Evolutionary conservation across 768 basidiomycete species (phyloP).

Genomic region (Ramaria rubella): DNA sequence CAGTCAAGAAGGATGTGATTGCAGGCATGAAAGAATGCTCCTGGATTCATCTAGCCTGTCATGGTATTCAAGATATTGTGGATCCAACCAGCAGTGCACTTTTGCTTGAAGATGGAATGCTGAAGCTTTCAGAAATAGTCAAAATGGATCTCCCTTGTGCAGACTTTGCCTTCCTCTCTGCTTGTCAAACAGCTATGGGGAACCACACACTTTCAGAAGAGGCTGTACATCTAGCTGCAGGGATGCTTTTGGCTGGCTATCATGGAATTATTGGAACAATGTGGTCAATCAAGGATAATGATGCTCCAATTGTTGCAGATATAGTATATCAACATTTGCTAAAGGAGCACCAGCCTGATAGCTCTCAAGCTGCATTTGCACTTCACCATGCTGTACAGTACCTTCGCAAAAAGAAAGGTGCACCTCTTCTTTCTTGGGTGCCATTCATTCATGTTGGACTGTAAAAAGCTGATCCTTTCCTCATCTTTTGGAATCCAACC

Average conservation of each 20-base stretch:
- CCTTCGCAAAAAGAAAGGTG: neutral
- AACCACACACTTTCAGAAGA: conserved; percentile 23
- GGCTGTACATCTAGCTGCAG: conserved; percentile 29
- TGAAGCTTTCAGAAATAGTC: conserved; percentile 9
- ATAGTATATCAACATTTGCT: conserved; percentile 23
- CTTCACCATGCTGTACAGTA: neutral
- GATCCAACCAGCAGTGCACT: neutral
- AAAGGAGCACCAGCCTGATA: neutral
- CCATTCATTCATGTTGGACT: neutral
- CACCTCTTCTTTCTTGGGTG: neutral
- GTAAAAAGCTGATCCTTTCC: no score
- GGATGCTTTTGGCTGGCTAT: conserved; percentile 31
- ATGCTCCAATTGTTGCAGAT: conserved; percentile 6
- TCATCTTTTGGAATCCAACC: no score
- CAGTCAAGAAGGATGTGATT: neutral
- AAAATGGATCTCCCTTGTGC: neutral
- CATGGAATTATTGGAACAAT: conserved; percentile 30
- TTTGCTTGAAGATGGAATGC: neutral
- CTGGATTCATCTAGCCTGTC: neutral
- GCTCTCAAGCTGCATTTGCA: neutral
- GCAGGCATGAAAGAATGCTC: neutral
- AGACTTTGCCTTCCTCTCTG: neutral
- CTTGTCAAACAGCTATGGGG: neutral
- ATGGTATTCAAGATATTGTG: neutral
- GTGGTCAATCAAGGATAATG: conserved; percentile 21